Evolutionary conservation across 2,329 filamentous ascomycete species (phyloP).

Genomic region (Aspergillus ruber): DNA sequence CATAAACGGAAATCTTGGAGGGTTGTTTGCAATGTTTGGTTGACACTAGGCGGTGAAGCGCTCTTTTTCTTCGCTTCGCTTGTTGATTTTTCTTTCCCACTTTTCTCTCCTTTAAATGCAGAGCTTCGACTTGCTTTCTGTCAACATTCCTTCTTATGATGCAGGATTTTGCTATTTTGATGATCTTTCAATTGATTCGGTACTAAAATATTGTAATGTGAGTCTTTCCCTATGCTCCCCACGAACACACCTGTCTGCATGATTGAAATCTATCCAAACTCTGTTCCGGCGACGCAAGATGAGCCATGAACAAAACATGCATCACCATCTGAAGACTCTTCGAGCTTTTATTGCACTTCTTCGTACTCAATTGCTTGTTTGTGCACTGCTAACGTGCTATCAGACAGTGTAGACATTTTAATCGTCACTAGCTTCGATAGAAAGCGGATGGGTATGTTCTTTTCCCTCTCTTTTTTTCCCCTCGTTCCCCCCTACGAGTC

Average conservation of each 20-base stretch:
- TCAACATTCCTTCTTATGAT: conserved; percentile 16
- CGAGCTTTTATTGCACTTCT: conserved; percentile 3
- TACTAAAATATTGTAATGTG: conserved; percentile 19
- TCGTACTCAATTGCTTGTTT: conserved; percentile 1
- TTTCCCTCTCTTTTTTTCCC: not conserved
- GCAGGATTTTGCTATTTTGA: conserved; percentile 2
- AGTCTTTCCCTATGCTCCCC: conserved; percentile 12
- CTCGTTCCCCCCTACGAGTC: not conserved
- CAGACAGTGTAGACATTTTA: conserved; percentile 2
- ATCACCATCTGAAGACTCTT: conserved; percentile 50
- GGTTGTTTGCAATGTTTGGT: conserved; percentile 37
- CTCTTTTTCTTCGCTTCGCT: conserved; percentile 3
- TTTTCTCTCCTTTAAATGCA: conserved; percentile 10
- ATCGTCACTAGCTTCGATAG: not conserved
- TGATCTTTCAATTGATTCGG: not conserved
- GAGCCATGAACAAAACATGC: conserved; percentile 55
- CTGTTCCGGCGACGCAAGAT: conserved; percentile 49
- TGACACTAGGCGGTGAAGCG: not conserved
- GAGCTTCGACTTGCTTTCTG: conserved; percentile 4
- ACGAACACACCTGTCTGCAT: conserved; percentile 26
- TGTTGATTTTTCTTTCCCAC: conserved; percentile 3
- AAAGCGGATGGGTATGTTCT: not conserved
- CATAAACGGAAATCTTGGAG: conserved; percentile 29
- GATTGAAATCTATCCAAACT: conserved; percentile 48
- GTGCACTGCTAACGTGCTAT: conserved; percentile 11